Base-by-base conservation (phyloP, 148 eudicot genomes). In the Silene latifolia region DNA sequence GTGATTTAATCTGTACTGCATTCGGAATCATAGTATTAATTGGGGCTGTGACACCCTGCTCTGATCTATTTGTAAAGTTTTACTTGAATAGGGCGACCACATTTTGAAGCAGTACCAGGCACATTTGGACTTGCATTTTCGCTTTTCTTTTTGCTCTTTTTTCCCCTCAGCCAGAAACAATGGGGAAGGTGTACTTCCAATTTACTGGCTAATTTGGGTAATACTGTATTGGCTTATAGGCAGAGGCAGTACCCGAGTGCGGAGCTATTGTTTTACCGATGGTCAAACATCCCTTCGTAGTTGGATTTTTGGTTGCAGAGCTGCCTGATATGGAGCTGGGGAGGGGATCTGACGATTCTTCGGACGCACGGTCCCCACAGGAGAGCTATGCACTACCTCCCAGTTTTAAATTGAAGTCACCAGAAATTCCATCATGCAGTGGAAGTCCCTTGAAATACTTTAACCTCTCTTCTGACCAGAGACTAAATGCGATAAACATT, bases 231-330 rank as follows among this genome's bases (percentile, higher is more conserved):
- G 69, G 76, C 62, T 82, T 83, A 63, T 84, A 94, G 99, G 99
- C 86, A 56, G 90, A 90, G 77, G 83, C 85, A 72, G 75, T 95
- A 76, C 90, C 97, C 7, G 94, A 95, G 81, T 87, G 82, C 73
- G 80, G 89, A 79, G 88, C 99, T 76, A 85, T 95, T 57, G 97
- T 95, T 63, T 90, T 95, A 32, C 99, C 99, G 6, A 84, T 95
- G 96, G 96, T 95, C 71, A 95, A 89, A 72, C 92, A 89, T 70
- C 99, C 99, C 14, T 95, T 95, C 83, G 84, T 95, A 80, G 97
- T 95, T 78, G 99, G 99, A 8, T 92, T 95, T 87, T 87, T 95
- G 87, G 99, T 95, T 76, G 99, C 91, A 42, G 99, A 95, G 84
- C 83, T 95, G 76, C 99, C 96, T 53, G 74, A 85, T 63, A 71